Evolutionary conservation across 2,329 filamentous ascomycete species (phyloP), one percentile per base, ranked within the genome.

Genomic region (Xylaria sp.): DNA sequence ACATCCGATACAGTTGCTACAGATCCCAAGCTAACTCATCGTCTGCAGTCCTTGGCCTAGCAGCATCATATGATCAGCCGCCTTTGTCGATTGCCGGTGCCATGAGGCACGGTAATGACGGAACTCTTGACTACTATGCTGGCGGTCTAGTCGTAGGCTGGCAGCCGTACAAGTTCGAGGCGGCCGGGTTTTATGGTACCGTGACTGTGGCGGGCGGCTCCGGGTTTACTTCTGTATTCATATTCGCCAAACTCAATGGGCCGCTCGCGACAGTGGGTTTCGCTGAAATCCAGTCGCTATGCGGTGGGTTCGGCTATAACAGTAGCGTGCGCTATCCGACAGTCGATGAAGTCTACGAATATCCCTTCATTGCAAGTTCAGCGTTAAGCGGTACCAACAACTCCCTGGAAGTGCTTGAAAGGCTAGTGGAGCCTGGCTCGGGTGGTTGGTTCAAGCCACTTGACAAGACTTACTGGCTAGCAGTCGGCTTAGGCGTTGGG

Each of bases 171-270:
- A 73, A 74, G 13, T 76, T 84, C 68, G 44, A 77, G 38, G 82
- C 81, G 0, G 79, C 77, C 0, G 82, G 81, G 6, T 78, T 77
- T 65, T 83, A 83, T 68, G 79, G 78, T 5, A 38, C 9, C n/a
- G 47, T 44, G 17, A 27, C 20, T 1, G 50, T 65, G 17, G 66
- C 61, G 2, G 70, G 66, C 22, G 49, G 20, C 5, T 44, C 42
- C 11, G 44, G 27, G 4, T 79, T 75, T 69, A 75, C 68, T 11
- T 74, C 73, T 29, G 65, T 57, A 5, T 66, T 63, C 53, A 42
- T 63, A 3, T 57, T 57, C 17, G 61, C 61, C 1, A 49, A 50
- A 15, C 53, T 63, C n/a, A 39, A 63, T 17, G 61, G 61, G n/a
- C 61, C 61, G 6, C 61, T 63, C 7, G 39, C 27, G 5, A 42